Evolutionary conservation across 306 rosid genomes (phyloP).

Genomic region (Prosopis cineraria): DNA sequence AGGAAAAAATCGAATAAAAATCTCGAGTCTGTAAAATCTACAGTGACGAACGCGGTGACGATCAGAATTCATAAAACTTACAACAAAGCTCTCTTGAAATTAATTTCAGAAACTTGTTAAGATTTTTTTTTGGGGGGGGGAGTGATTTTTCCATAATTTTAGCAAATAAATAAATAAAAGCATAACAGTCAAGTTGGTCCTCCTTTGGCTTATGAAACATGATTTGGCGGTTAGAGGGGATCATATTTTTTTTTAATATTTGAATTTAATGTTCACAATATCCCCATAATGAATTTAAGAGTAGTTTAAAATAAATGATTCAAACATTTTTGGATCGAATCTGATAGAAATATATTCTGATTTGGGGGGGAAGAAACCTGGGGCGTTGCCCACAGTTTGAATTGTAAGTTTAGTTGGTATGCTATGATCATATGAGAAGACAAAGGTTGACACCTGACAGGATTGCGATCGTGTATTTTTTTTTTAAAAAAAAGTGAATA

Average conservation of each 20-base stretch:
- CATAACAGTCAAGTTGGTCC: not conserved
- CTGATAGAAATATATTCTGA: not conserved
- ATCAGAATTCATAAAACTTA: not conserved
- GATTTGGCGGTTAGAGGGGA: not conserved
- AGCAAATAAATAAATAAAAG: not conserved
- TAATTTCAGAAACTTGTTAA: not conserved
- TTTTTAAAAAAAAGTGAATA: not conserved
- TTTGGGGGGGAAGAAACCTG: not conserved
- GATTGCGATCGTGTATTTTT: not conserved
- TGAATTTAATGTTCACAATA: not conserved
- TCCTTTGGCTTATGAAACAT: not conserved
- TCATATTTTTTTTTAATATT: not conserved
- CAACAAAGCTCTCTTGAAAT: not conserved
- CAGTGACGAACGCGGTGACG: not conserved
- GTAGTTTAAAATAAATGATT: not conserved
- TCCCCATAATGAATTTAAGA: not conserved
- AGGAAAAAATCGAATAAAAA: no score
- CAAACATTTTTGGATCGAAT: no score
- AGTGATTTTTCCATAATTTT: no score
- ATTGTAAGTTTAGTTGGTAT: not conserved
- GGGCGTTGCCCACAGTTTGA: not conserved
- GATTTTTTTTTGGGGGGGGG: no score
- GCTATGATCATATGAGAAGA: not conserved
- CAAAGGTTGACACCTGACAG: not conserved
- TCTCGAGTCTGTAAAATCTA: no score